Evolutionary conservation across 2,329 filamentous ascomycete species (phyloP).

Genomic region (Venturia aucupariae): DNA sequence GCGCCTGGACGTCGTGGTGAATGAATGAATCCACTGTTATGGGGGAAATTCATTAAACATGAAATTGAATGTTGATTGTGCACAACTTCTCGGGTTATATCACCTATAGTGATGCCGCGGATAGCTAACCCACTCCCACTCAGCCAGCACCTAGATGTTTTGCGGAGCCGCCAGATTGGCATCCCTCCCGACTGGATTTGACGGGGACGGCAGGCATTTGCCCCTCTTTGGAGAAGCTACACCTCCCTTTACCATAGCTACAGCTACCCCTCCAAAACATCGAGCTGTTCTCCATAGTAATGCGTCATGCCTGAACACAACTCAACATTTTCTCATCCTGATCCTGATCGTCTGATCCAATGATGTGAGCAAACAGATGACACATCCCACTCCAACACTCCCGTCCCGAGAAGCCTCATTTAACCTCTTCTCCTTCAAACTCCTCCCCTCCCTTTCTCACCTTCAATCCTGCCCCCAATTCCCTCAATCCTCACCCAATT

Average conservation of each 20-base stretch:
- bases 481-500: neutral
- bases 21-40: no score
- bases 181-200: neutral
- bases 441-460: neutral
- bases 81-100: no score
- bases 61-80: no score
- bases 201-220: neutral
- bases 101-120: neutral
- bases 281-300: neutral
- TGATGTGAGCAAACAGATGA: neutral
- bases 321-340: neutral
- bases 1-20: no score
- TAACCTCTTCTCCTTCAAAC: neutral
- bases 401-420: neutral
- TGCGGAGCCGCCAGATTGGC: neutral
- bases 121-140: neutral
- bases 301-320: neutral
- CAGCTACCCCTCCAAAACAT: neutral
- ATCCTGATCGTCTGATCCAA: neutral
- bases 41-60: no score
- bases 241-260: no score
- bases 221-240: neutral
- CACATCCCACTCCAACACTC: neutral
- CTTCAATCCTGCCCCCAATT: neutral
- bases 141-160: neutral